Evolutionary conservation across 306 rosid genomes (phyloP), one percentile per base, ranked within the genome.

Genomic region (Inga laurina): DNA sequence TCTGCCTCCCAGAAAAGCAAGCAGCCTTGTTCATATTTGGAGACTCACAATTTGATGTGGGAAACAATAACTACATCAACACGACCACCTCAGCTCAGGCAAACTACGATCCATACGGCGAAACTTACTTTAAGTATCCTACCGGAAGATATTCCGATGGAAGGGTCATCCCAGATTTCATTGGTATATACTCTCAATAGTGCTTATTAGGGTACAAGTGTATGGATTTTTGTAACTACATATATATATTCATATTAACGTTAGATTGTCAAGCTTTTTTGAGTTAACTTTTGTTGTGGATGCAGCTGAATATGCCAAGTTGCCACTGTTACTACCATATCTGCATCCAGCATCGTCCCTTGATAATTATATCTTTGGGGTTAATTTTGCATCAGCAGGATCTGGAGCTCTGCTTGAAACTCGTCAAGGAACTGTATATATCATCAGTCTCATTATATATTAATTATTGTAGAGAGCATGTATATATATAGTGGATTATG

Each of bases 21-120:
- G 75, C 75, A 15, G 56, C 75, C 9, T 10, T 90, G 14, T 90
- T 89, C 77, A 51, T 89, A 71, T 87, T 92, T 30, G 94, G 94
- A 5, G 94, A 89, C 80, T 92, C 94, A 18, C 0, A 77, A 4
- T 89, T 77, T 18, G 97, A 90, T 46, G 83, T 39, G 0, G 97
- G 94, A 35, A 89, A 83, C 68, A 89, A 90, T 74, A 85, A 89
- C 80, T 89, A 89, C 77, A 82, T 90, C 81, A 75, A 84, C 76
- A 89, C 86, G 49, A 79, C 86, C 11, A 45, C 78, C 7, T 5
- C 1, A 8, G 2, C 0, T 30, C 76, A 69, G 59, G 86, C 87
- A 34, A 87, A 87, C 46, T 83, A 5, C 18, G 10, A 6, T n/a
- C 90, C 90, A 1, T 90, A 87, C 27, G 92, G 92, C 0, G 54